A percentile compares a stretch with the other conserved stretches of the same genome.
phyloP scores from a whole-genome alignment of 163 green algal species.

The Chlamydomonas reinhardtii region DNA sequence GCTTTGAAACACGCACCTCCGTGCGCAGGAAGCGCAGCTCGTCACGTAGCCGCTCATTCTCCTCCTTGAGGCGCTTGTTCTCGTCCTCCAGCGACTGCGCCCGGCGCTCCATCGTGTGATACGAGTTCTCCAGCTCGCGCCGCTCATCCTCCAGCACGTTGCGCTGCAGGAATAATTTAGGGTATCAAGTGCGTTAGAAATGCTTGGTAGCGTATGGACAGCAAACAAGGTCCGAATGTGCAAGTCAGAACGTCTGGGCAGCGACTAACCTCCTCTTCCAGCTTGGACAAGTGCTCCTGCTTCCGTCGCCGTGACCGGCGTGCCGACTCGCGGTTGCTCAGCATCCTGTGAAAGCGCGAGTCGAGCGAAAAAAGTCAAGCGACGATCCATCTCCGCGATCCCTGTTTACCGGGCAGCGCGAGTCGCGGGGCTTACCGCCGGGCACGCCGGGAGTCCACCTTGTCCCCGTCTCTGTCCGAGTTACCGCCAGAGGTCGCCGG shows the following conservation, averaged over 20 bases:
- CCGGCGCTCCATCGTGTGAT: slow-evolving; percentile 44
- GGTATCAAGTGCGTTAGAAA: no score
- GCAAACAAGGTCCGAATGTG: no score
- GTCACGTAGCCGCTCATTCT: slow-evolving; percentile 73
- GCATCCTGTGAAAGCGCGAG: slow-evolving; percentile 76
- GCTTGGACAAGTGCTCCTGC: slow-evolving; percentile 88
- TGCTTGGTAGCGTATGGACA: no score
- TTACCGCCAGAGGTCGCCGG: neutral
- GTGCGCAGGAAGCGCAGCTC: slow-evolving; percentile 68
- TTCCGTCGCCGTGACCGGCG: slow-evolving; percentile 87
- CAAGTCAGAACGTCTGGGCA: no score
- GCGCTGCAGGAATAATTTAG: slow-evolving; percentile 46
- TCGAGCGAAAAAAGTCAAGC: neutral
- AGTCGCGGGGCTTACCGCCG: slow-evolving; percentile 43
- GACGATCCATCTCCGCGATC: neutral
- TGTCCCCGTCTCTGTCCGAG: slow-evolving; percentile 59
- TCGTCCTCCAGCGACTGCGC: slow-evolving; percentile 64
- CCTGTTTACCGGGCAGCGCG: neutral
- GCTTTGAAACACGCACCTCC: slow-evolving; percentile 50
- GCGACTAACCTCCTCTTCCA: slow-evolving; percentile 78
- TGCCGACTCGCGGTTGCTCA: slow-evolving; percentile 92
- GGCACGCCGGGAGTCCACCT: slow-evolving; percentile 58
- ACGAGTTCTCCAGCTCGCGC: slow-evolving; percentile 45
- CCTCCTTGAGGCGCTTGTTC: slow-evolving; percentile 67
- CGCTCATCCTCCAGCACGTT: slow-evolving; percentile 61